Evolutionary conservation across 106 monocot species (phyloP).

Genomic region (Apostasia shenzhenica): DNA sequence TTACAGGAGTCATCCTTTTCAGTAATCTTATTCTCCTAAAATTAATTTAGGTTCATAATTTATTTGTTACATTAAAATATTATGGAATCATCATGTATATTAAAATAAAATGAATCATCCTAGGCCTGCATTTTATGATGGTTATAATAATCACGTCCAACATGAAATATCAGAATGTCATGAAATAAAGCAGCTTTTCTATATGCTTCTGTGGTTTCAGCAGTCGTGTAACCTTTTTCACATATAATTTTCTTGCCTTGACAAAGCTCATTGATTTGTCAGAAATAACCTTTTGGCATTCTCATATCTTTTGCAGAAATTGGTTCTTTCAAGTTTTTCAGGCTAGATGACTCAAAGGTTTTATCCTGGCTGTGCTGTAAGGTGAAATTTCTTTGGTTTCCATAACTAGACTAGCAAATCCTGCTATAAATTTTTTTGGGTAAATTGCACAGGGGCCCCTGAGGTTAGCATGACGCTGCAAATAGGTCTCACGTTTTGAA

Average conservation of each 20-base stretch:
- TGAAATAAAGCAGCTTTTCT: not conserved
- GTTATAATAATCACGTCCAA: not conserved
- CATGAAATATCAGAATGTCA: not conserved
- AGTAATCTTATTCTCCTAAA: too few relatives aligned
- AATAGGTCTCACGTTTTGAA: too few relatives aligned
- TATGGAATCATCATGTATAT: too few relatives aligned
- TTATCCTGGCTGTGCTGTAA: conserved; percentile 81
- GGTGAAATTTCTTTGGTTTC: conserved; percentile 25
- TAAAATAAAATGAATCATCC: too few relatives aligned
- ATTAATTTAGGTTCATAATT: too few relatives aligned
- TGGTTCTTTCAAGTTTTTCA: conserved; percentile 65
- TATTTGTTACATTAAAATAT: too few relatives aligned
- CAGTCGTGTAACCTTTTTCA: not conserved
- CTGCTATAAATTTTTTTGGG: too few relatives aligned
- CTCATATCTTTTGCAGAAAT: conserved; percentile 41
- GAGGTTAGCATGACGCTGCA: too few relatives aligned
- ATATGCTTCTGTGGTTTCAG: not conserved
- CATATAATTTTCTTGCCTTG: not conserved
- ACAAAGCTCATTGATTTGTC: not conserved
- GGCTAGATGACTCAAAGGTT: conserved; percentile 85
- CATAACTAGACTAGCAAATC: not conserved
- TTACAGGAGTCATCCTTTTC: conserved; percentile 4
- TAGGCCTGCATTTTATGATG: too few relatives aligned
- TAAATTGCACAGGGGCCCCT: too few relatives aligned
- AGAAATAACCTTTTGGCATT: too few relatives aligned